Evolutionary conservation across 345 rosid species (phyloP), one percentile per base, ranked within the genome.

Genomic region (Syzygium aromaticum): DNA sequence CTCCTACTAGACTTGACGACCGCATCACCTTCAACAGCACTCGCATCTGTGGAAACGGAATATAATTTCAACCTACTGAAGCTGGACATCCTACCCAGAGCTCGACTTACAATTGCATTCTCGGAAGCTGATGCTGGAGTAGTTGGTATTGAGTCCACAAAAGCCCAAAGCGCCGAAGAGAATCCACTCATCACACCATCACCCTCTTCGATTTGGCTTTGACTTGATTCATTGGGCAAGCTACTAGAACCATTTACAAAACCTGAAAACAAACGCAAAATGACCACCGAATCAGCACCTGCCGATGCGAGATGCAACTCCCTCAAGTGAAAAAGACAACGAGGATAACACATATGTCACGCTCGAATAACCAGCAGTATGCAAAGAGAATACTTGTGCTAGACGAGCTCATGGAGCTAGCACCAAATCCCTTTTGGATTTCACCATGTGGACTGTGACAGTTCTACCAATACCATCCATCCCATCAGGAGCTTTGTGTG

Each of bases 61-160:
- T 85, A 73, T 8, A 64, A 88, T 89, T 90, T 92, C 78, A 92
- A 51, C 90, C 92, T 91, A 84, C 98, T 92, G 86, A 91, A 91
- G 92, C 96, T 97, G 63, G 98, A 92, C 93, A 94, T 93, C 54
- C 96, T 92, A 91, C 90, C 94, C 4, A 95, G 86, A 83, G 97
- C 96, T 43, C 92, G 92, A 83, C 92, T 95, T 25, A 93, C 95
- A 73, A 96, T 89, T 27, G 95, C 94, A 59, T 2, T 92, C 93
- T 97, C 98, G 3, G 97, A 86, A 52, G 99, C 99, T 49, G 94
- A 93, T 40, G 98, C 99, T 4, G 99, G 99, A 63, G 91, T 91
- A 7, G 98, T 85, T 40, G 98, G 99, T 89, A 97, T 95, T 3
- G 98, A 94, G 82, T 97, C 99, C 87, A 97, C 93, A 88, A 95